A percentile compares a stretch with the other conserved stretches of the same genome.
Conservation (phyloP, 305 asterid genomes). For the Rubia balearica region DNA sequence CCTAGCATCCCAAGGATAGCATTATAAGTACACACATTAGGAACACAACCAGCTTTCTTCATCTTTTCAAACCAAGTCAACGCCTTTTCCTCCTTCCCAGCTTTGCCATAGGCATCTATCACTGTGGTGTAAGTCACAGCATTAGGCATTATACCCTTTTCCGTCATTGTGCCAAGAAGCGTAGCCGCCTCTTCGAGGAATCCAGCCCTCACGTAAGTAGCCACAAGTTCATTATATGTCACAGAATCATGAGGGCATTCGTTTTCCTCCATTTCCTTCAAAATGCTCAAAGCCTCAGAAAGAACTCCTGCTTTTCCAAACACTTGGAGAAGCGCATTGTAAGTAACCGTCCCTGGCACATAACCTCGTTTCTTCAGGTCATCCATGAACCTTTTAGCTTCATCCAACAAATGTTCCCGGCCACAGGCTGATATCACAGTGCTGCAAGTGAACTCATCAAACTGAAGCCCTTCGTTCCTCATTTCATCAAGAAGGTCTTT, state of each 20-base stretch:
- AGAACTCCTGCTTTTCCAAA: slow-evolving; percentile 78
- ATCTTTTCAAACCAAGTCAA: slow-evolving; percentile 52
- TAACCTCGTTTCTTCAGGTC: slow-evolving; percentile 64
- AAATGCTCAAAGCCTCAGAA: slow-evolving; percentile 66
- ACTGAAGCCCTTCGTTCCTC: slow-evolving; percentile 55
- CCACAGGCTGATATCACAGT: slow-evolving; percentile 92
- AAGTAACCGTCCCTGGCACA: slow-evolving; percentile 70
- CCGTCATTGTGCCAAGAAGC: slow-evolving; percentile 64
- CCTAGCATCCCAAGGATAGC: slow-evolving; percentile 84
- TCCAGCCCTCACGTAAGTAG: slow-evolving; percentile 89
- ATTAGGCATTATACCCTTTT: slow-evolving; percentile 72
- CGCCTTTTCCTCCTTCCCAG: slow-evolving; percentile 72
- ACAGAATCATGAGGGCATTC: slow-evolving; percentile 76
- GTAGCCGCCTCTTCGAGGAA: slow-evolving; percentile 78
- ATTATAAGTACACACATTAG: slow-evolving; percentile 83
- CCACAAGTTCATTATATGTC: slow-evolving; percentile 86
- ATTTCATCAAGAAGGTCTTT: slow-evolving; percentile 69
- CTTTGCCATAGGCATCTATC: slow-evolving; percentile 91
- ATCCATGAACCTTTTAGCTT: slow-evolving; percentile 69
- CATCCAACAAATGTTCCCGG: slow-evolving; percentile 74
- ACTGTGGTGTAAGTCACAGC: slow-evolving; percentile 84
- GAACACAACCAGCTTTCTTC: slow-evolving; percentile 87
- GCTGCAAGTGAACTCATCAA: slow-evolving; percentile 94
- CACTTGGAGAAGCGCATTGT: slow-evolving; percentile 79
- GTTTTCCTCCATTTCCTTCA: slow-evolving; percentile 85